Percentiles rank a stretch among this genome's conserved stretches.
These are phyloP conservation scores for Pseudogymnoascus sp. DNA, from an alignment of 2,329 filamentous ascomycete genomes.

Conservation along the genomic window DNA sequence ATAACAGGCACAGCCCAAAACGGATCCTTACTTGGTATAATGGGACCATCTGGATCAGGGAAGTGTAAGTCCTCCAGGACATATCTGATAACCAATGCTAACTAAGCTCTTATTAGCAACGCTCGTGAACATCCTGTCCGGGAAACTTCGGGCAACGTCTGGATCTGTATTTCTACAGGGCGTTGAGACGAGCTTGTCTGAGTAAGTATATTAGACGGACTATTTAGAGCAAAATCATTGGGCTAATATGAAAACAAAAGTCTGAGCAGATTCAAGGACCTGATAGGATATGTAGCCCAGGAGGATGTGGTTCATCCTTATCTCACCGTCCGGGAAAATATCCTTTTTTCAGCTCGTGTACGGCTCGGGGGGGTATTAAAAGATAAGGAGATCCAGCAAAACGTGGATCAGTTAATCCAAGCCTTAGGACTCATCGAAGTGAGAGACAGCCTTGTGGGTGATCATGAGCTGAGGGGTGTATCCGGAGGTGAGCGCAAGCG, in stretches of 20 bases:
- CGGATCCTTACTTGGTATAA: conserved; percentile 49
- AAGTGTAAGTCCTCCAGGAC: conserved; percentile 32
- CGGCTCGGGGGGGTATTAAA: conserved; percentile 45
- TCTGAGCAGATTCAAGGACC: conserved; percentile 42
- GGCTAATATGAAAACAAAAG: neutral
- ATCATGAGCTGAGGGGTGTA: conserved; percentile 42
- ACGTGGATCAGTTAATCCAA: conserved; percentile 49
- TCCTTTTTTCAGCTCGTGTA: conserved; percentile 49
- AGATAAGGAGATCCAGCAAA: conserved; percentile 39
- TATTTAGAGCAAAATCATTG: neutral
- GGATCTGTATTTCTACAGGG: conserved; percentile 45
- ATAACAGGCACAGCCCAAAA: conserved; percentile 47
- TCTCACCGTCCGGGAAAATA: conserved; percentile 54
- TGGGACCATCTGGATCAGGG: conserved; percentile 52
- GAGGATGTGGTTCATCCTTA: conserved; percentile 53
- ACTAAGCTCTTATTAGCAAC: conserved; percentile 30
- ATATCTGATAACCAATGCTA: neutral
- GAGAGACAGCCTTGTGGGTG: conserved; percentile 43
- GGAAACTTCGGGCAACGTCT: conserved; percentile 43
- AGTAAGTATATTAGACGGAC: conserved; percentile 12
- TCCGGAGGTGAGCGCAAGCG: conserved; percentile 51
- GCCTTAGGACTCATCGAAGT: conserved; percentile 46
- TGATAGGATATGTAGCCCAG: conserved; percentile 55
- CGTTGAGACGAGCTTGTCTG: conserved; percentile 22
- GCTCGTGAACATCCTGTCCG: conserved; percentile 54